Conservation (phyloP, 75 land plant species). For the Adiantum capillusveneris region DNA sequence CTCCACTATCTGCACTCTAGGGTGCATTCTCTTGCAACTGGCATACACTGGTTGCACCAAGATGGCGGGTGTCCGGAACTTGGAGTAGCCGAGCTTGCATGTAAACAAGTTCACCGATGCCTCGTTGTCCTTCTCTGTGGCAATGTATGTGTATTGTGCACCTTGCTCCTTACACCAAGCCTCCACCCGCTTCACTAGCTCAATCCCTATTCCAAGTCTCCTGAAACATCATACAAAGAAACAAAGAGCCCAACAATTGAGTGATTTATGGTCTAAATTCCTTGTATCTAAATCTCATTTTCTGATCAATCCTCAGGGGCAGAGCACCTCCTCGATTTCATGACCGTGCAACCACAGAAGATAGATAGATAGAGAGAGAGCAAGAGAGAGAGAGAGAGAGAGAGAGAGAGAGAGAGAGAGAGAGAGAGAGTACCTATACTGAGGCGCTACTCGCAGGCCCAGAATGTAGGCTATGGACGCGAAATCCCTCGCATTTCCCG, state of each 20-base stretch:
- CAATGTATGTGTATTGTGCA: conserved; percentile 52
- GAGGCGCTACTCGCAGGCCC: conserved; percentile 47
- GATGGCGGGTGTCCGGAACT: conserved; percentile 42
- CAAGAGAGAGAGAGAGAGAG: too few species aligned
- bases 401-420: too few species aligned
- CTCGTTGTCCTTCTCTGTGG: conserved; percentile 50
- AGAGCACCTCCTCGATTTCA: too few species aligned
- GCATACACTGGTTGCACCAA: conserved; percentile 47
- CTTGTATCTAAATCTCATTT: too few species aligned
- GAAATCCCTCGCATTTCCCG: background rate
- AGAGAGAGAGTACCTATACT: conserved; percentile 32
- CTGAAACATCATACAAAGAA: conserved; percentile 8
- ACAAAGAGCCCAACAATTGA: too few species aligned
- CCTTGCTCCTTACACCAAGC: conserved; percentile 34
- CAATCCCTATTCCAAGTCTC: conserved; percentile 36
- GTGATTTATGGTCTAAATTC: too few species aligned
- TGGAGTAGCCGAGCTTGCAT: conserved; percentile 27
- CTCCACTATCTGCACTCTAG: background rate
- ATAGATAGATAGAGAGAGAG: too few species aligned
- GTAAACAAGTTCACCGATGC: conserved; percentile 45
- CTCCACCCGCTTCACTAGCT: conserved; percentile 25
- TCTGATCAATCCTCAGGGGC: too few species aligned
- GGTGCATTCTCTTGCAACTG: background rate
- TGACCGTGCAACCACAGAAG: too few species aligned
- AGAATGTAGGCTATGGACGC: conserved; percentile 32